Evolutionary conservation across 2,329 filamentous ascomycete genomes (phyloP), one percentile per base, ranked within the genome.

Genomic region (Aspergillus awamori): DNA sequence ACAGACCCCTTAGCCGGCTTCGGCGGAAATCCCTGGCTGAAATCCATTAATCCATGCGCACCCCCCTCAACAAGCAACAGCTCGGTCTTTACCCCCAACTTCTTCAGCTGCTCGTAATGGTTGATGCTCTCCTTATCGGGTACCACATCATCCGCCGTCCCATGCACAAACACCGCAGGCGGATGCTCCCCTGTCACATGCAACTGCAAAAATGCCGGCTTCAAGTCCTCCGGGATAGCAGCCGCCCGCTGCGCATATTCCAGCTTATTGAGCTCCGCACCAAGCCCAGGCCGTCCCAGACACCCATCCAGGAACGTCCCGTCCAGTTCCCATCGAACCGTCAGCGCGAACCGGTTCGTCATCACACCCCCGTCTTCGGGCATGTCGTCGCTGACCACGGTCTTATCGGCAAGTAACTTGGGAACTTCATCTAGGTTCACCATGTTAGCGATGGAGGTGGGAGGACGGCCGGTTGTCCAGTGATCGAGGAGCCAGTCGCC

Each of bases 151-250:
- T 69, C 67, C 3, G 59, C 62, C 4, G 60, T 62, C 0, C 67
- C 67, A 58, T 69, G 67, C 49, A 69, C 66, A 41, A 69, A 65
- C 13, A 68, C 58, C 8, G 63, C 61, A 6, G 67, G 67, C 7
- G 67, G 66, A 45, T 69, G 63, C 13, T 54, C 53, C 17, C 24
- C 55, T 0, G 26, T 49, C 26, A 69, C 66, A 24, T 66, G 67
- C 11, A 54, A 30, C 53, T 69, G 61, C 45, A 68, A 41, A 11
- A 69, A 57, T 1, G 60, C 64, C 1, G 58, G 53, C 33, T 63
- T 65, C 17, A 68, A 26, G 1, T 66, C 56, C 17, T 60, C 58
- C 0, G 66, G 67, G 20, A 68, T 41, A 22, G 53, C 48, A 10
- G 49, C 54, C 28, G 54, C 61, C 15, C 67, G 49, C 22, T 58